Conservation (phyloP, 2,329 filamentous ascomycete genomes). For the Neonectria faginata region DNA sequence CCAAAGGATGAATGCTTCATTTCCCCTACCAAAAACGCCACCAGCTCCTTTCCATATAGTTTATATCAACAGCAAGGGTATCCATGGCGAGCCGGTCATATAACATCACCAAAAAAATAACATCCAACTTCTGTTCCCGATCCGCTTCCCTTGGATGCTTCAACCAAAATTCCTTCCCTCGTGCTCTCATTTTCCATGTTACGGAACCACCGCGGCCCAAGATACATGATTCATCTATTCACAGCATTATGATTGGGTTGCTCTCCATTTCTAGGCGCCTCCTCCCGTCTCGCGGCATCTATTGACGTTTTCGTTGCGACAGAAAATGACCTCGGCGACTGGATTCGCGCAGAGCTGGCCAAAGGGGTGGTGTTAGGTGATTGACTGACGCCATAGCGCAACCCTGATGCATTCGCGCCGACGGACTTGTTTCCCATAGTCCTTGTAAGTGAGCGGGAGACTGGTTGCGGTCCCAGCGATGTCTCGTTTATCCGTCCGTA, state of each 20-base stretch:
- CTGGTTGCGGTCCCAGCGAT: conserved; percentile 23
- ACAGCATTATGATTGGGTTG: conserved; percentile 23
- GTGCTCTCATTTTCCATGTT: neutral
- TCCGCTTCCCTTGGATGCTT: conserved; percentile 10
- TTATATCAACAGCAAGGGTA: conserved; percentile 40
- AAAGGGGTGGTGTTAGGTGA: conserved; percentile 25
- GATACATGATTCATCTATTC: conserved; percentile 26
- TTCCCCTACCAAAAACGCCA: conserved; percentile 38
- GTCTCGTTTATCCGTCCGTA: conserved; percentile 25
- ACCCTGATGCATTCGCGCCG: conserved; percentile 30
- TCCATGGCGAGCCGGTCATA: conserved; percentile 39
- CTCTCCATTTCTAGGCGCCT: conserved; percentile 2
- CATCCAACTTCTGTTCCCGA: conserved; percentile 27
- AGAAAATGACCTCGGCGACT: conserved; percentile 39
- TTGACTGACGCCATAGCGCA: conserved; percentile 32
- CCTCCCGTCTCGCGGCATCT: conserved; percentile 19
- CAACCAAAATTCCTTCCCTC: conserved; percentile 1
- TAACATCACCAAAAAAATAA: conserved; percentile 30
- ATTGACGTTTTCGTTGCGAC: conserved; percentile 24
- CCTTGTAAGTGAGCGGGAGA: conserved; percentile 23
- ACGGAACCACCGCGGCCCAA: neutral
- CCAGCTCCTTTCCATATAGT: conserved; percentile 32
- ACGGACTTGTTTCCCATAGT: conserved; percentile 36
- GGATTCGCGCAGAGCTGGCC: conserved; percentile 42
- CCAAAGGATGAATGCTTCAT: neutral